These are phyloP conservation scores for Pyrus bretschneideri DNA, from an alignment of 306 rosid species.

Conservation along the genomic window DNA sequence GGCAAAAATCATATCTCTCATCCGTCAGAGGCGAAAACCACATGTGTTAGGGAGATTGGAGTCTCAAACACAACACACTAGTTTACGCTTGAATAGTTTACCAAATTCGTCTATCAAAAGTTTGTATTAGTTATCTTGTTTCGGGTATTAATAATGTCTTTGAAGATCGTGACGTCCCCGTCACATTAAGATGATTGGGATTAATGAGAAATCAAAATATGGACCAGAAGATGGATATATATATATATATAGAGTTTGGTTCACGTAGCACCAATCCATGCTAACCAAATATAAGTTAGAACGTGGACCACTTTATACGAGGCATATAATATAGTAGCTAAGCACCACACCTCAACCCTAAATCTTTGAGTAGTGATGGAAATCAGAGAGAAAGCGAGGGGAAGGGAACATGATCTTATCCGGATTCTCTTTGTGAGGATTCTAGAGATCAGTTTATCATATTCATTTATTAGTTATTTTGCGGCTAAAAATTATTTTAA, in stretches of 20 bases:
- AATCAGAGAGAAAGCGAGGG: too few relatives aligned
- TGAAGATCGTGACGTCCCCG: background rate
- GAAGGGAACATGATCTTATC: too few relatives aligned
- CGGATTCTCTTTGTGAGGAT: too few relatives aligned
- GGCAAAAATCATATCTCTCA: too few relatives aligned
- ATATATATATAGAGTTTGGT: too few relatives aligned
- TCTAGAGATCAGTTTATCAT: rapidly evolving
- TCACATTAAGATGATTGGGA: background rate
- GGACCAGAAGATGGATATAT: background rate
- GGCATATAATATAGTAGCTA: background rate
- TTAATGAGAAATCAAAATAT: background rate
- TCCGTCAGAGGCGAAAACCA: too few relatives aligned
- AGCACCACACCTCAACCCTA: background rate
- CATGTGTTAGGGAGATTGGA: too few relatives aligned
- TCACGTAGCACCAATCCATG: background rate
- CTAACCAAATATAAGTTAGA: background rate
- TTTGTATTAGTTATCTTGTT: too few relatives aligned
- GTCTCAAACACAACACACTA: too few relatives aligned
- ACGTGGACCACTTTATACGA: background rate
- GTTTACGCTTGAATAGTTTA: too few relatives aligned
- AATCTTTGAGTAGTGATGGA: background rate
- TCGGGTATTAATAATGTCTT: background rate
- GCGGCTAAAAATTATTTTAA: rapidly evolving
- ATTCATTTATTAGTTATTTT: rapidly evolving
- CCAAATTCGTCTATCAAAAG: background rate